Conservation (phyloP, 176 grass and related monocot genomes). For the Secale cereale region DNA sequence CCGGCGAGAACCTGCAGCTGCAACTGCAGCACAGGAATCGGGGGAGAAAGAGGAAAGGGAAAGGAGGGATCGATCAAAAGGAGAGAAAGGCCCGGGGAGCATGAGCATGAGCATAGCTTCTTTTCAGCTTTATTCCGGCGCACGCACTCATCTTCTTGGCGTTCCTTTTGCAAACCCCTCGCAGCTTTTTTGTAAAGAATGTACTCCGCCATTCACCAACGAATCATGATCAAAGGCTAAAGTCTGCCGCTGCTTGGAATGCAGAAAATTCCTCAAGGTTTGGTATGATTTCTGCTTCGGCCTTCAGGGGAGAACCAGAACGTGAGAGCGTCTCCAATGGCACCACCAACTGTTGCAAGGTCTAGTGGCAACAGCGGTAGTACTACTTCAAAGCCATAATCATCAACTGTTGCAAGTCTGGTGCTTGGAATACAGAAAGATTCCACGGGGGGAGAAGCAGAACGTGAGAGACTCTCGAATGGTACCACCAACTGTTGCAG, state of each 20-base stretch:
- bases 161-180: not conserved
- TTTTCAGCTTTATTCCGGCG: constrained; percentile 43
- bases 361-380: not conserved
- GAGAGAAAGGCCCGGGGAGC: not conserved
- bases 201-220: not conserved
- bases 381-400: not conserved
- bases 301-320: not conserved
- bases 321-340: too few species aligned
- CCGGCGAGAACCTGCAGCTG: constrained; percentile 7
- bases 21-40: constrained; percentile 12
- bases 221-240: not conserved
- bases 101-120: constrained; percentile 7
- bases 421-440: not conserved
- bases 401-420: not conserved
- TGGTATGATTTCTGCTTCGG: too few species aligned
- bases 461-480: not conserved
- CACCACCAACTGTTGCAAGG: not conserved
- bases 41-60: not conserved
- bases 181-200: not conserved
- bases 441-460: too few species aligned
- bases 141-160: constrained; percentile 12
- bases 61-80: constrained; percentile 17
- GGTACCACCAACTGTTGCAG: not conserved
- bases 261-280: too few species aligned
- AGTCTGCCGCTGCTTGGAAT: not conserved